Conservation (phyloP, 352 stramenopile genomes). For the Phytophthora quininea region DNA sequence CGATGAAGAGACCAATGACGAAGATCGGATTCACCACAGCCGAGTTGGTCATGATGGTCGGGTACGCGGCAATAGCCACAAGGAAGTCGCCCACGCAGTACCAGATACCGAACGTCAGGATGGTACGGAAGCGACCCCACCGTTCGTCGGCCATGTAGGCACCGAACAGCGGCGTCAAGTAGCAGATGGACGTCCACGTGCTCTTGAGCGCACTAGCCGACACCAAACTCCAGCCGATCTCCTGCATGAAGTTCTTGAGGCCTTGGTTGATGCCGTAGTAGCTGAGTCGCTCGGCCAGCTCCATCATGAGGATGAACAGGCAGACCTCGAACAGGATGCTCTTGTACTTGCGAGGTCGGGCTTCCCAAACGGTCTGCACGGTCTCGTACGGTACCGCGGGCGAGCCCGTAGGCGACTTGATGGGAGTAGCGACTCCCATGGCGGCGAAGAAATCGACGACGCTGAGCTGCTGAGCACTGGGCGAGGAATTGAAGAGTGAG, state of each 20-base stretch:
- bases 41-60: conserved; percentile 35
- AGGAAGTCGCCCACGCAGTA: conserved; percentile 61
- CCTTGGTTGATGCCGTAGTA: conserved; percentile 85
- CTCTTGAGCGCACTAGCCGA: conserved; percentile 55
- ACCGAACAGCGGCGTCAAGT: conserved; percentile 54
- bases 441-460: background rate
- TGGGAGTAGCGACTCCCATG: conserved; percentile 6
- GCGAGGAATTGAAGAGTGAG: conserved; percentile 7
- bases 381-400: conserved; percentile 2
- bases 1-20: conserved; percentile 48
- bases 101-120: conserved; percentile 52
- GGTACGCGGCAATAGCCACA: conserved; percentile 45
- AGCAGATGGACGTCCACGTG: conserved; percentile 63
- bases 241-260: conserved; percentile 78
- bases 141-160: conserved; percentile 59
- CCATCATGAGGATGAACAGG: conserved; percentile 62
- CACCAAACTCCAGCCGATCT: conserved; percentile 51
- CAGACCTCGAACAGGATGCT: conserved; percentile 60
- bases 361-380: conserved; percentile 37
- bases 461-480: background rate
- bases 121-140: conserved; percentile 57
- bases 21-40: conserved; percentile 42
- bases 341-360: conserved; percentile 47
- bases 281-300: conserved; percentile 64
- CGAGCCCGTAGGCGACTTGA: conserved; percentile 19